A percentile compares a stretch with the other conserved stretches of the same genome.
Evolutionary conservation across 23 red algal species (phyloP).

Genomic region (Gracilariopsis chorda): DNA sequence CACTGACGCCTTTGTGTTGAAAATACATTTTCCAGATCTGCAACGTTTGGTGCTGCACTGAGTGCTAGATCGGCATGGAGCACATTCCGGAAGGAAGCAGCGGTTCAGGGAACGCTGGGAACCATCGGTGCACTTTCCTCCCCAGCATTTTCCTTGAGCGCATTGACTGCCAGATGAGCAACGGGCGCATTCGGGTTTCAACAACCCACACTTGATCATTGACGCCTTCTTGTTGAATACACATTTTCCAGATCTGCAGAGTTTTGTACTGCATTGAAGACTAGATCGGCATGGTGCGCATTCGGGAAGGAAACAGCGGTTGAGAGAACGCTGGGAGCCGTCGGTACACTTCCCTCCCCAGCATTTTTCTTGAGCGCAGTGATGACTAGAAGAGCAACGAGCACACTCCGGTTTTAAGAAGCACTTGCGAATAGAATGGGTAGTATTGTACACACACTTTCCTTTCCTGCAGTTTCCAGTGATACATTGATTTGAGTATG

Average conservation of each 20-base stretch:
- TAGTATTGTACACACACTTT: not conserved
- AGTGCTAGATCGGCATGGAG: not conserved
- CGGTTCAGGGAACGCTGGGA: not conserved
- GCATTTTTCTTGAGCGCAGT: not conserved
- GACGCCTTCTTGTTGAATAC: too few relatives aligned
- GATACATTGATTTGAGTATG: not conserved
- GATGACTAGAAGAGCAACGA: not conserved
- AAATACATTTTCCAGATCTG: not conserved
- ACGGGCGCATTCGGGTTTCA: not conserved
- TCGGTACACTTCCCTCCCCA: slow-evolving; percentile 2
- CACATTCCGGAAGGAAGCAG: not conserved
- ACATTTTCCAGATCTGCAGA: too few relatives aligned
- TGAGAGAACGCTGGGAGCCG: not conserved
- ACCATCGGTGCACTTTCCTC: not conserved
- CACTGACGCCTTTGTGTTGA: not conserved
- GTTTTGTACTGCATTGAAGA: too few relatives aligned
- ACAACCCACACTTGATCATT: too few relatives aligned
- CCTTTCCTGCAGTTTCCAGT: not conserved
- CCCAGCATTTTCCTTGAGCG: not conserved
- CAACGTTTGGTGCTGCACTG: not conserved
- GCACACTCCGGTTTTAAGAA: slow-evolving; percentile 8
- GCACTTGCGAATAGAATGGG: not conserved
- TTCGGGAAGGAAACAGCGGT: slow-evolving; percentile 18
- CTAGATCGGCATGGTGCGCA: not conserved
- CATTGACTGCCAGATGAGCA: not conserved